Evolutionary conservation across 2,329 filamentous ascomycete genomes (phyloP), one percentile per base, ranked within the genome.

Genomic region (Curvularia hawaiiensis): DNA sequence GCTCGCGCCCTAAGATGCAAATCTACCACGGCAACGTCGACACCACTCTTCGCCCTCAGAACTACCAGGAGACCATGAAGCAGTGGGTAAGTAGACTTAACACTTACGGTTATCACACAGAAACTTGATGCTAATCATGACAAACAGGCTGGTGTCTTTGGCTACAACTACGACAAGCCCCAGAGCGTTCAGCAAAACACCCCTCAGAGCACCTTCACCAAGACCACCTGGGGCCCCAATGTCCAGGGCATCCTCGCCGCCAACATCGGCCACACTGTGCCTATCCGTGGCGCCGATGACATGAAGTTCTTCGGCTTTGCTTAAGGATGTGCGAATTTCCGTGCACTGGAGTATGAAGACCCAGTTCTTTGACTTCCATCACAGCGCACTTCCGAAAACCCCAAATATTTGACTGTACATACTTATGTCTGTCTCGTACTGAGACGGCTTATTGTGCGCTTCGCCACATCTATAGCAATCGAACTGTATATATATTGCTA

Each of bases 21-120:
- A 79, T 86, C 65, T 87, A 83, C 72, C 84, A 87, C 66, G 85
- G 84, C 49, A 79, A 78, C 43, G 73, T 72, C 1, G 84, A 87
- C 66, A 70, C 70, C 3, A 83, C 79, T 1, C 75, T 87, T 14
- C 74, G 75, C 51, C 80, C 80, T 3, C 77, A 80, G 61, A 86
- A 86, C 73, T 85, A 85, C 69, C 71, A 84, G 44, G 85, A 87
- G 76, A 82, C 82, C 3, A 70, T 71, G 60, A 75, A 75, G 58
- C 63, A 75, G 53, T 73, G 69, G 69, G 56, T 58, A 28, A 48
- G 56, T 58, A 7, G 10, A 43, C n/a, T 18, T 35, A n/a, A 35
- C n/a, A 16, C 33, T 8, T 5, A 31, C 33, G n/a, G 35, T 18
- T 16, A 33, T 9, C 5, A 7, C 18, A 20, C 1, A 8, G 16